Evolutionary conservation across 2,329 filamentous ascomycete species (phyloP).

Genomic region (Epicoccum nigrum): DNA sequence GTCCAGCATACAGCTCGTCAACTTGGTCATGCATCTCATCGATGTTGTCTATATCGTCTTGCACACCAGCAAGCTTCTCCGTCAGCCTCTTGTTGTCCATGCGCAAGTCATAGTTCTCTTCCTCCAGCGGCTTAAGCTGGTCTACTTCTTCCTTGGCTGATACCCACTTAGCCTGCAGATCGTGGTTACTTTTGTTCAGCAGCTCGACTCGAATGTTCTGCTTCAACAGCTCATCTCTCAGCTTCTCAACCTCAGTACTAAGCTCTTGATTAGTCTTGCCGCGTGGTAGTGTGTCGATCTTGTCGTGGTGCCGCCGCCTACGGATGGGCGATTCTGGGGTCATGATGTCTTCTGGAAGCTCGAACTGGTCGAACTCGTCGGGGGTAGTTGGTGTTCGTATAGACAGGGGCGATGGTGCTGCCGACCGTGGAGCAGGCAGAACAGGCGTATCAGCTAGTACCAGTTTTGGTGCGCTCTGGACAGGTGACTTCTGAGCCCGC

Average conservation of each 20-base stretch:
- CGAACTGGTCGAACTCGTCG: constrained; percentile 31
- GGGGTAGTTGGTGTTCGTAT: constrained; percentile 18
- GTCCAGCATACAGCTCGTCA: constrained; percentile 21
- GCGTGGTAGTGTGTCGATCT: constrained; percentile 24
- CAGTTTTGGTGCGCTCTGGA: constrained; percentile 6
- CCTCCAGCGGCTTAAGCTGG: constrained; percentile 34
- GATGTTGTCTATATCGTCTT: constrained; percentile 24
- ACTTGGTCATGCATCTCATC: constrained; percentile 25
- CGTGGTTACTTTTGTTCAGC: constrained; percentile 38
- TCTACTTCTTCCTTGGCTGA: constrained; percentile 33
- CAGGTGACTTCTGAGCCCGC: constrained; percentile 31
- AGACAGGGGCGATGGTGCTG: constrained; percentile 6
- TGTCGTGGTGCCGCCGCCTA: constrained; percentile 35
- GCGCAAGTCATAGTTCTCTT: constrained; percentile 35
- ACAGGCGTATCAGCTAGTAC: not conserved
- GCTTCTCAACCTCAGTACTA: constrained; percentile 33
- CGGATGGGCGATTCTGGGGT: constrained; percentile 36
- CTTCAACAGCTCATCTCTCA: constrained; percentile 38
- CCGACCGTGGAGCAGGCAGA: not conserved
- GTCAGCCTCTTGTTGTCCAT: constrained; percentile 31
- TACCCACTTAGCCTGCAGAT: constrained; percentile 36
- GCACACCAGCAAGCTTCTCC: constrained; percentile 28
- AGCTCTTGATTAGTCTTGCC: constrained; percentile 39
- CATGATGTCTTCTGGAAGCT: constrained; percentile 41
- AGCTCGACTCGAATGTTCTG: constrained; percentile 42